A percentile compares a stretch with the other conserved stretches of the same genome.
These are phyloP conservation scores for Pichia sorboxylosa DNA, from an alignment of 1,139 yeast species.

Conservation along the genomic window DNA sequence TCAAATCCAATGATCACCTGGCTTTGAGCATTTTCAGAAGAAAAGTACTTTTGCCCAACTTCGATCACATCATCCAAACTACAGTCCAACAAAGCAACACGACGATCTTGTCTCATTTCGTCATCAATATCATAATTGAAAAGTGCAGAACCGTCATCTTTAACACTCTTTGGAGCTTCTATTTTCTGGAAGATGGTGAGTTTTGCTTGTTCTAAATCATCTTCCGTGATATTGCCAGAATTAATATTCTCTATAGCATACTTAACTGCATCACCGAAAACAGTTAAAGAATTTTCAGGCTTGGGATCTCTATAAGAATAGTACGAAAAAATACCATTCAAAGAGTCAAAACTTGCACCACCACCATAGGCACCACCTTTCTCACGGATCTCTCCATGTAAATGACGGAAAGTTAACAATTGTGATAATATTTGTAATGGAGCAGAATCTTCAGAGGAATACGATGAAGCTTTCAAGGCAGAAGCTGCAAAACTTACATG, in stretches of 20 bases:
- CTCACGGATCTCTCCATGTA: constrained; percentile 86
- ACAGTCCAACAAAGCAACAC: constrained; percentile 62
- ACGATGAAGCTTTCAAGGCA: constrained; percentile 57
- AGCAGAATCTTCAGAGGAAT: constrained; percentile 68
- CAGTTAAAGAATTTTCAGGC: constrained; percentile 54
- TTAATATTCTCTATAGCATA: constrained; percentile 39
- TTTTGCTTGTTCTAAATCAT: constrained; percentile 81
- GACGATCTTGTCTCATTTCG: constrained; percentile 68
- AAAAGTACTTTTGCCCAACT: constrained; percentile 53
- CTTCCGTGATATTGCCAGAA: constrained; percentile 30
- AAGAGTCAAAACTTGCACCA: constrained; percentile 73
- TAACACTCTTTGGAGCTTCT: constrained; percentile 81
- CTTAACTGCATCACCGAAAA: constrained; percentile 46
- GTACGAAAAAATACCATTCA: constrained; percentile 70
- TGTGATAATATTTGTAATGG: constrained; percentile 74
- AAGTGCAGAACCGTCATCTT: constrained; percentile 59
- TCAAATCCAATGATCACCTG: constrained; percentile 39
- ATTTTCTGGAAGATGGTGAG: constrained; percentile 80
- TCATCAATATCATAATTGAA: constrained; percentile 67
- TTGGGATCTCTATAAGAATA: constrained; percentile 94
- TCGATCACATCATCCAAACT: constrained; percentile 46
- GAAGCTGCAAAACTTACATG: constrained; percentile 80
- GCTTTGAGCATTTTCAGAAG: constrained; percentile 23
- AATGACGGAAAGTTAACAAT: constrained; percentile 65
- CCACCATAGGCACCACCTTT: constrained; percentile 98